Evolutionary conservation across 768 basidiomycete species (phyloP).

Genomic region (Melanogaster broomeanus): DNA sequence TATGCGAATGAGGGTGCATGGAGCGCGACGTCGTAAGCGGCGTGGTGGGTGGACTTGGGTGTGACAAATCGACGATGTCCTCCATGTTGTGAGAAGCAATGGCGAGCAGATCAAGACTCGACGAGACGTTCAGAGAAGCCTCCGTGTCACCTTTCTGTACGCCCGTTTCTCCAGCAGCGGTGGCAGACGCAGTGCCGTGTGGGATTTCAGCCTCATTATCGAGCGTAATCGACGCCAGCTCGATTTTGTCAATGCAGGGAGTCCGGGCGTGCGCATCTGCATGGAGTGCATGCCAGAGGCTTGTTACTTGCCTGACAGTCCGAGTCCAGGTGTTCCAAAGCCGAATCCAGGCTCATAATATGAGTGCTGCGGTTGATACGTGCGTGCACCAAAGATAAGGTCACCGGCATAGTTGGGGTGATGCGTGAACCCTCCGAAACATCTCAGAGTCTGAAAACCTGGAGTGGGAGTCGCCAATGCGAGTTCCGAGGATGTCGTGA

Average conservation of each 20-base stretch:
- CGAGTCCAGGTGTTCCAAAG: constrained; percentile 47
- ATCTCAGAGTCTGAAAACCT: constrained; percentile 69
- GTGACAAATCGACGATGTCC: constrained; percentile 65
- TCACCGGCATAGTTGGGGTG: constrained; percentile 85
- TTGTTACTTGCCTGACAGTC: constrained; percentile 56
- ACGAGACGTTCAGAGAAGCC: constrained; percentile 33
- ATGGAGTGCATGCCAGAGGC: constrained; percentile 52
- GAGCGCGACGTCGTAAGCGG: constrained; percentile 51
- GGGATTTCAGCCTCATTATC: constrained; percentile 46
- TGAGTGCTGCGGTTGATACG: constrained; percentile 53
- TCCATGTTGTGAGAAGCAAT: constrained; percentile 49
- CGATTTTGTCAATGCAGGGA: constrained; percentile 74
- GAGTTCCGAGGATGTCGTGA: constrained; percentile 66
- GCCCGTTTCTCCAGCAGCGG: constrained; percentile 25
- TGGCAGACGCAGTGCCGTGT: constrained; percentile 27
- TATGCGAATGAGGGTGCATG: constrained; percentile 29
- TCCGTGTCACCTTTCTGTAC: constrained; percentile 37
- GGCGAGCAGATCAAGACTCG: constrained; percentile 41
- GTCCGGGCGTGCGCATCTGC: constrained; percentile 57
- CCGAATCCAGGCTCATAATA: constrained; percentile 48
- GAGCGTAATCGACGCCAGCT: constrained; percentile 68
- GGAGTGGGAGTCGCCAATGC: constrained; percentile 63
- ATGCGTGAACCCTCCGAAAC: constrained; percentile 75
- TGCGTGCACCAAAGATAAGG: constrained; percentile 77
- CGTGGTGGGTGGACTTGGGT: constrained; percentile 62